Base-by-base conservation (phyloP, 352 stramenopile species). In the Thraustochytrium striatum region DNA sequence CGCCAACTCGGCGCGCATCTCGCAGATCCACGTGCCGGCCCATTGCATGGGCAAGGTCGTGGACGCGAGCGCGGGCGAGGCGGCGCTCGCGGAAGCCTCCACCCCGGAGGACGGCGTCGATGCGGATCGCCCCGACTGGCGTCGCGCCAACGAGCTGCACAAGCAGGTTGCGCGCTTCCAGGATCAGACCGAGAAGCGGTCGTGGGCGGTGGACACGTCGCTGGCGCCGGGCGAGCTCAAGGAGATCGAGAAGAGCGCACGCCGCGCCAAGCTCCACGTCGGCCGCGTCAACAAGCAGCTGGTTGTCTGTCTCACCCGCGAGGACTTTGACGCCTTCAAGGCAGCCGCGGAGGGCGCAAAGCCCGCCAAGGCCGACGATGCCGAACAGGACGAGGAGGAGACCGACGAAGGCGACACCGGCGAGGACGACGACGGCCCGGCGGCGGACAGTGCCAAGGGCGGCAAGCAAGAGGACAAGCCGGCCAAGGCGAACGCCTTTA, bases 91-190 rank as follows among this genome's bases (percentile, higher is more conserved):
- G 3, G 21, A 55, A 7, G 52, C 25, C 21, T 36, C 25, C n/a
- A n/a, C n/a, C n/a, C n/a, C n/a, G n/a, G n/a, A n/a, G n/a, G n/a
- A n/a, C n/a, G n/a, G n/a, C n/a, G n/a, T n/a, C n/a, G n/a, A n/a
- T n/a, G n/a, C n/a, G n/a, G n/a, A n/a, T n/a, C n/a, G n/a, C 3
- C 65, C 52, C 44, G 65, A 75, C 65, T 75, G 65, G 65, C 65
- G 65, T 3, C 65, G 65, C 43, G 36, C 65, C 43, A 75, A 75
- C 35, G 65, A 75, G 50, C 65, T 75, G 41, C 21, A 38, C 50
- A 75, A 75, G n/a, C 11, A 39, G 65, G 8, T 32, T 30, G 50
- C 58, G 52, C 7, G 30, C 16, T 75, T 75, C 36, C 30, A 39
- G 16, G 52, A 58, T 3, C 30, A 58, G 2, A 7, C 58, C 19